Percentiles rank a stretch among this genome's conserved stretches.
phyloP scores from a whole-genome alignment of 1,284 basidiomycete species.

The Apiotrichum montevideense region DNA sequence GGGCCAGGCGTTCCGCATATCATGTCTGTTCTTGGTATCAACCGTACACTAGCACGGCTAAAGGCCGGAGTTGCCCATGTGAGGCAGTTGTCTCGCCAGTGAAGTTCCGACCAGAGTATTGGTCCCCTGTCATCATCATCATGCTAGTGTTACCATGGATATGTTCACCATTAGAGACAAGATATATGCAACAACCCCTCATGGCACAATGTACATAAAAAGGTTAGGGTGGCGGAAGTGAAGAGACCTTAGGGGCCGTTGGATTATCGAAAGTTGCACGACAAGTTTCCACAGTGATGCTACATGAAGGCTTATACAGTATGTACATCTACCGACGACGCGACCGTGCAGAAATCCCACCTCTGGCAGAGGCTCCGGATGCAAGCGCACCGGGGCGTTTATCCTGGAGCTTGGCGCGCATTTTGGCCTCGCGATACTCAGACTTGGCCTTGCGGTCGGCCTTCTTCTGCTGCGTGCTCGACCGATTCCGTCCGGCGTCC shows the following conservation, averaged over 20 bases:
- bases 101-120: too few relatives aligned
- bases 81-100: background rate
- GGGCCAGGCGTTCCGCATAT: conserved; percentile 33
- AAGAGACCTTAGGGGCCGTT: too few relatives aligned
- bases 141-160: background rate
- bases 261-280: too few relatives aligned
- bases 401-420: background rate
- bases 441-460: conserved; percentile 6
- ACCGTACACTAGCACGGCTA: conserved; percentile 20
- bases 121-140: background rate
- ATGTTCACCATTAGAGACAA: too few relatives aligned
- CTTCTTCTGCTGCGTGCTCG: conserved; percentile 16
- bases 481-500: conserved; percentile 14
- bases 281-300: background rate
- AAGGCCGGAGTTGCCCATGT: conserved; percentile 16
- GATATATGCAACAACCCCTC: too few relatives aligned
- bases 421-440: conserved; percentile 7
- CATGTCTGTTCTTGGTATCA: conserved; percentile 28
- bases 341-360: too few relatives aligned
- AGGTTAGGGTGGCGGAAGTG: too few relatives aligned
- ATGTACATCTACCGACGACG: too few relatives aligned
- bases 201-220: too few relatives aligned
- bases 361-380: too few relatives aligned
- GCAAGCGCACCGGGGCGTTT: too few relatives aligned
- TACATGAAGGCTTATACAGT: background rate